Evolutionary conservation across 2,329 filamentous ascomycete species (phyloP), one percentile per base, ranked within the genome.

Genomic region (Fusarium denticulatum): DNA sequence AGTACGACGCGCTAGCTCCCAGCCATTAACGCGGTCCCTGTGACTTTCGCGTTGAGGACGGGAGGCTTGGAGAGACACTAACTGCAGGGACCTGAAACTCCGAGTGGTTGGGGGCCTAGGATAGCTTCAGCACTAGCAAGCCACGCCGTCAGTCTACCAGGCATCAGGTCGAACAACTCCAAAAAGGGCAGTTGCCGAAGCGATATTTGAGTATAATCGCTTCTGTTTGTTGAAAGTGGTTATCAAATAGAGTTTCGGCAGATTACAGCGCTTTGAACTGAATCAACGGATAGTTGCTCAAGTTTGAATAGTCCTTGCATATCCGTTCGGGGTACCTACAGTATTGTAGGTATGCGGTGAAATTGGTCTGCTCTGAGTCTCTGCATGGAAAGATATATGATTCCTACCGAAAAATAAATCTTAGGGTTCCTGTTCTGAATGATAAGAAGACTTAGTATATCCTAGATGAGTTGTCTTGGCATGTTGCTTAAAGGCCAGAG

Each of bases 41-140:
- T 77, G 73, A 71, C 66, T 75, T 69, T 75, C 74, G 76, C 59
- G 75, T 74, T 60, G 20, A 53, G 50, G 52, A 60, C n/a, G 10
- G 40, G 42, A 45, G 60, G 39, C 47, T 36, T 55, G 69, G 71
- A 56, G 37, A 62, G 40, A 58, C 60, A 12, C 58, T 47, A 42
- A 56, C 56, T 55, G 36, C 36, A 49, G 43, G 66, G 50, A 49
- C 46, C 30, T 59, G 63, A 69, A 67, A 59, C 59, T 39, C 24
- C 65, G 71, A 75, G 72, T 71, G 75, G 72, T 55, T 72, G 70
- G 65, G 65, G 52, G 20, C 60, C 60, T 62, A 39, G 50, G 47
- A 65, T 73, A 73, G 56, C 47, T 71, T 42, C 34, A 47, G 42
- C 66, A 66, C 70, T 70, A 72, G 43, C 40, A 42, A 73, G 69